These are phyloP conservation scores for Artemisia argyi DNA, from an alignment of 129 eudicot genomes.

Conservation along the genomic window DNA sequence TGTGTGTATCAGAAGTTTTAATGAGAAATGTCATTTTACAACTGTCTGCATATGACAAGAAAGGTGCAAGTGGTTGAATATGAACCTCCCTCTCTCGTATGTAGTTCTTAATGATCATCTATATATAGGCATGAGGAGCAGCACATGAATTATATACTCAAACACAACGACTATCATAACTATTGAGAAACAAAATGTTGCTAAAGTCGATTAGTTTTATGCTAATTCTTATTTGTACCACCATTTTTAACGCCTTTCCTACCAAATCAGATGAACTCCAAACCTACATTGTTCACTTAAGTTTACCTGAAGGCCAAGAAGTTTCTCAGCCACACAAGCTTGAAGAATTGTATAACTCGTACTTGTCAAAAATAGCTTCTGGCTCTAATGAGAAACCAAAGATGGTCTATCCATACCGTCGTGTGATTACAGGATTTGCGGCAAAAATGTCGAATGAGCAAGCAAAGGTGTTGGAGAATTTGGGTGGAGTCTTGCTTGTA, in stretches of 20 bases:
- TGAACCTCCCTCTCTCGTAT: background rate
- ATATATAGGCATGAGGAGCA: background rate
- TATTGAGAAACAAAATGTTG: background rate
- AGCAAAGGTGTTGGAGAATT: background rate
- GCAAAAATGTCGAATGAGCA: background rate
- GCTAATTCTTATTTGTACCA: background rate
- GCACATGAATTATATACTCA: background rate
- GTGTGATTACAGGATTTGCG: background rate
- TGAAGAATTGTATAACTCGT: background rate
- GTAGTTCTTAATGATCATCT: background rate
- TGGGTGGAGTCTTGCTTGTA: background rate
- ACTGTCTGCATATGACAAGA: background rate
- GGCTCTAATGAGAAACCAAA: constrained; percentile 1
- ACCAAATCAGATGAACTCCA: background rate
- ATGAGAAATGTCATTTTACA: background rate
- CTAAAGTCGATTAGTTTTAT: background rate
- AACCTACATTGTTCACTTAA: constrained; percentile 6
- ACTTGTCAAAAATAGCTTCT: background rate
- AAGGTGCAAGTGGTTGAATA: background rate
- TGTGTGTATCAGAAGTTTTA: background rate
- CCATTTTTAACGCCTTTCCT: background rate
- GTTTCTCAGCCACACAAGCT: background rate
- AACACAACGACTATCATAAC: background rate
- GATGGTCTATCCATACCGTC: background rate
- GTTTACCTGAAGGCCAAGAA: background rate